Conservation (phyloP, 768 basidiomycete genomes). For the Lepiota venenata region DNA sequence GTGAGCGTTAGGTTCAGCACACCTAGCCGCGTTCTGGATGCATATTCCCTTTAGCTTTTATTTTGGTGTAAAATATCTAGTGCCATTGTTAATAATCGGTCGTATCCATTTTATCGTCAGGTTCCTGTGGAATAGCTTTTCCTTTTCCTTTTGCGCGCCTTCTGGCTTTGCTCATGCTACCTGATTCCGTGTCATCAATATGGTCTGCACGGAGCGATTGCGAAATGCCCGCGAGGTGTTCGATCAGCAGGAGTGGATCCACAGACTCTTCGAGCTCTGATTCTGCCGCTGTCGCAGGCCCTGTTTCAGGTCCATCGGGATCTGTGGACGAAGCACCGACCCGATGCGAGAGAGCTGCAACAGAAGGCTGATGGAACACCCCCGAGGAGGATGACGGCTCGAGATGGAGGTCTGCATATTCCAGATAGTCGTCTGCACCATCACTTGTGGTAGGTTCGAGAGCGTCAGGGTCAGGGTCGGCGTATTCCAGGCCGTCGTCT, state of each 20-base stretch:
- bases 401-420: not conserved
- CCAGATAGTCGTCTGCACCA: not conserved
- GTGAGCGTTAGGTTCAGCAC: too few species aligned
- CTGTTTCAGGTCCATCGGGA: not conserved
- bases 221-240: constrained; percentile 23
- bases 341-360: too few species aligned
- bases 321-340: not conserved
- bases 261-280: not conserved
- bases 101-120: not conserved
- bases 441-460: not conserved
- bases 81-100: not conserved
- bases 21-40: too few species aligned
- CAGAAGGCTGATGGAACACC: too few species aligned
- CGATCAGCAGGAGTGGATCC: constrained; percentile 14
- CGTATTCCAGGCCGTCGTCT: not conserved
- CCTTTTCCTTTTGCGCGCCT: constrained; percentile 15
- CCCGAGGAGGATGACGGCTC: not conserved
- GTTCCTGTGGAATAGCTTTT: not conserved
- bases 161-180: constrained; percentile 4
- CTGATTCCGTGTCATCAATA: constrained; percentile 12
- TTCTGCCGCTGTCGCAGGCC: not conserved
- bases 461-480: not conserved
- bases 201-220: constrained; percentile 16
- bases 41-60: too few species aligned
- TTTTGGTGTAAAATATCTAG: too few species aligned